Percentiles rank a stretch among this genome's conserved stretches.
These are phyloP conservation scores for Adenanthera pavonina DNA, from an alignment of 306 rosid species.

Conservation along the genomic window DNA sequence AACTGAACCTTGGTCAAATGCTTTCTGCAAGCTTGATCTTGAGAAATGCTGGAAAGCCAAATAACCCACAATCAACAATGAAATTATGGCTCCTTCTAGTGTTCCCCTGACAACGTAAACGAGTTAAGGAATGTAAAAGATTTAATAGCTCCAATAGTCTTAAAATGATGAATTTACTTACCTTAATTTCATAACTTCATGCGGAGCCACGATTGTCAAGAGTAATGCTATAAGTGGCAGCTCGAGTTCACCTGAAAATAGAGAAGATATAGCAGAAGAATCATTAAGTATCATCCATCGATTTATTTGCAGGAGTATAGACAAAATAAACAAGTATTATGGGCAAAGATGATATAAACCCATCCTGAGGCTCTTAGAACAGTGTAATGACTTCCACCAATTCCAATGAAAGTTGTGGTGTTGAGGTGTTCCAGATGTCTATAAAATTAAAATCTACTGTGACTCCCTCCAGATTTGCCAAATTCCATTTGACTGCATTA, in stretches of 20 bases:
- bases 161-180: constrained; percentile 36
- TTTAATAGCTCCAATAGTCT: not conserved
- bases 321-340: constrained; percentile 36
- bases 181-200: constrained; percentile 66
- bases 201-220: constrained; percentile 79
- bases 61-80: constrained; percentile 73
- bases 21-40: constrained; percentile 62
- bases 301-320: constrained; percentile 18
- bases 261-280: constrained; percentile 20
- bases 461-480: constrained; percentile 27
- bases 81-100: constrained; percentile 73
- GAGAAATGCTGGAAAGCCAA: constrained; percentile 97
- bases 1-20: constrained; percentile 89
- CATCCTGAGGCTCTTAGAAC: constrained; percentile 15
- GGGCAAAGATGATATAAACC: constrained; percentile 10
- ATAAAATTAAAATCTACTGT: not conserved
- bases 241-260: constrained; percentile 79
- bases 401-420: not conserved
- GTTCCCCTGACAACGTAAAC: constrained; percentile 66
- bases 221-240: constrained; percentile 80
- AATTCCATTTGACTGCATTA: not conserved
- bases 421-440: not conserved
- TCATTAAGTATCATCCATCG: not conserved
- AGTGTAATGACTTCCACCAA: constrained; percentile 15
- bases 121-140: constrained; percentile 10